These are phyloP conservation scores for Candida nemodendra DNA, from an alignment of 805 yeast genomes.

Conservation along the genomic window DNA sequence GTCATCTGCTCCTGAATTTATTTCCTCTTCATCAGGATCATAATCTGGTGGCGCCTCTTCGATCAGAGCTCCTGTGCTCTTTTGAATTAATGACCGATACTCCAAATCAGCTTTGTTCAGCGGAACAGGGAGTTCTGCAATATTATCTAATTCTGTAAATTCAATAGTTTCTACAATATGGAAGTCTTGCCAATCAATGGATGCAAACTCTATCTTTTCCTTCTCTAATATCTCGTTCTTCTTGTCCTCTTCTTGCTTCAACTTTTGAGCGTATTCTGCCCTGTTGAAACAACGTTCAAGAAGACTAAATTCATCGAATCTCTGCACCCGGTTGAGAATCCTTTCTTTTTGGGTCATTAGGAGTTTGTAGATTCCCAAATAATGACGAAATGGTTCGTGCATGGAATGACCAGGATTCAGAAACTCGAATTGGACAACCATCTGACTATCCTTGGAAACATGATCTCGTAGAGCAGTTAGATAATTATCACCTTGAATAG, in stretches of 20 bases:
- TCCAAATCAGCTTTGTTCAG: constrained; percentile 57
- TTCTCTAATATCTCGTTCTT: constrained; percentile 33
- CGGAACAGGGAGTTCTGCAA: constrained; percentile 55
- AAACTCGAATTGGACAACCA: constrained; percentile 66
- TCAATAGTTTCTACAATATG: constrained; percentile 65
- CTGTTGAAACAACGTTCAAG: constrained; percentile 49
- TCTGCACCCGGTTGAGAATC: constrained; percentile 20
- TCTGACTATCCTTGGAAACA: constrained; percentile 29
- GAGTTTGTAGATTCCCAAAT: constrained; percentile 54
- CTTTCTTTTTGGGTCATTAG: constrained; percentile 30
- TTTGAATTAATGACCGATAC: constrained; percentile 58
- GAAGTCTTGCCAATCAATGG: constrained; percentile 88
- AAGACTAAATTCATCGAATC: constrained; percentile 32
- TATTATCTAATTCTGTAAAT: constrained; percentile 60
- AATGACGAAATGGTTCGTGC: constrained; percentile 46
- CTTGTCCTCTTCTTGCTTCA: constrained; percentile 31
- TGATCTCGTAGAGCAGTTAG: constrained; percentile 35
- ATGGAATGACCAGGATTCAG: constrained; percentile 59
- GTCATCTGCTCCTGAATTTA: background rate
- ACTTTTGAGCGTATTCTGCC: constrained; percentile 50
- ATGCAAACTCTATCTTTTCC: constrained; percentile 58
- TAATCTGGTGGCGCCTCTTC: constrained; percentile 43
- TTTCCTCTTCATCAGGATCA: constrained; percentile 18
- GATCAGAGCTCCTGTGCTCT: constrained; percentile 35
- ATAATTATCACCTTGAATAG: constrained; percentile 54